A percentile compares a stretch with the other conserved stretches of the same genome.
Conservation (phyloP, 1,139 yeast species). For the Kurtzmaniella quercitrusa region DNA sequence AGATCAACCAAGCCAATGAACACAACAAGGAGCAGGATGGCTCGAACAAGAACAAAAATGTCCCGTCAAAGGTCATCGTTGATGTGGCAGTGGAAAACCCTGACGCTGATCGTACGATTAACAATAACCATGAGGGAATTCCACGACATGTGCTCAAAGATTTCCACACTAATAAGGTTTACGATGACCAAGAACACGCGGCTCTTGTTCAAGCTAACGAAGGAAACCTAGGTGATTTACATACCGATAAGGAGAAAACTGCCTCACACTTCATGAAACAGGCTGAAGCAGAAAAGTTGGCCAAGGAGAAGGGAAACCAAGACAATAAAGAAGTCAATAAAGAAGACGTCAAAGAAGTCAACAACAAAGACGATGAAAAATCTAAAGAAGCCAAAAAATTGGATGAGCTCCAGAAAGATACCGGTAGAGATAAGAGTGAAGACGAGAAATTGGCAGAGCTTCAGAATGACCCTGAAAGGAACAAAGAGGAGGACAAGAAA, state of each 20-base stretch:
- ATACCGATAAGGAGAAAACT: conserved; percentile 15
- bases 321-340: conserved; percentile 2
- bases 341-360: conserved; percentile 6
- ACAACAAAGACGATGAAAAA: conserved; percentile 5
- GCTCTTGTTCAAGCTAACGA: conserved; percentile 12
- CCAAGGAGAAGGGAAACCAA: conserved; percentile 3
- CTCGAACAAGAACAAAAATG: conserved; percentile 11
- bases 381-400: conserved; percentile 5
- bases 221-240: conserved; percentile 11
- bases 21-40: no score
- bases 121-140: conserved; percentile 28
- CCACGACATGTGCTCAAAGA: conserved; percentile 29
- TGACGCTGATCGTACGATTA: conserved; percentile 21
- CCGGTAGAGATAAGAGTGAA: conserved; percentile 1
- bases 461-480: background rate
- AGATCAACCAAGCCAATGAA: conserved; percentile 8
- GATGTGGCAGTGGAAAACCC: conserved; percentile 35
- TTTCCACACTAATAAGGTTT: conserved; percentile 22
- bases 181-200: conserved; percentile 26
- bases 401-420: conserved; percentile 4
- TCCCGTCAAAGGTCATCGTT: conserved; percentile 22
- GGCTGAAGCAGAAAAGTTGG: conserved; percentile 8
- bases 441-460: conserved; percentile 1
- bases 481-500: conserved; percentile 1
- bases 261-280: conserved; percentile 14